Conservation (phyloP, 2,329 filamentous ascomycete genomes). For the Aureobasidium vineae region DNA sequence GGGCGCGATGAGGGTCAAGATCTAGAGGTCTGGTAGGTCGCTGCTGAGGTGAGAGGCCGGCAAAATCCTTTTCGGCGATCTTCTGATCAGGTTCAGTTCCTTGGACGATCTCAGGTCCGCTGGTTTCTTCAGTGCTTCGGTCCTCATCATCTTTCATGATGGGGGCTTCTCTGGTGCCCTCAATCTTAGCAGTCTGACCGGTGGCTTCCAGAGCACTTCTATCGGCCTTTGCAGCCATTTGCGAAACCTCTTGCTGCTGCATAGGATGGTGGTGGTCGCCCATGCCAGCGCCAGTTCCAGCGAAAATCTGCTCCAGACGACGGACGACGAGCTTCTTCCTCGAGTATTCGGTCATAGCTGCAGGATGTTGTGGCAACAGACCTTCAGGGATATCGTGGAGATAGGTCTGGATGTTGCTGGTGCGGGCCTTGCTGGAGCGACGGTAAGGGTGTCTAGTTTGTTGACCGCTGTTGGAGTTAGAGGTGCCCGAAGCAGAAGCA, state of each 20-base stretch:
- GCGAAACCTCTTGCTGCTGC: constrained; percentile 59
- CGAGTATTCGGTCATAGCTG: constrained; percentile 65
- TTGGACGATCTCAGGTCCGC: not conserved
- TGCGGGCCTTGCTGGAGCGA: constrained; percentile 39
- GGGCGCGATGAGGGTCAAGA: constrained; percentile 72
- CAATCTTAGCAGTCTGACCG: constrained; percentile 39
- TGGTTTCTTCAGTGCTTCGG: constrained; percentile 29
- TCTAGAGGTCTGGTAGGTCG: constrained; percentile 74
- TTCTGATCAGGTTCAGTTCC: constrained; percentile 13
- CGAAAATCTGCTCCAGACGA: constrained; percentile 77
- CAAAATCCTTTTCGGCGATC: constrained; percentile 29
- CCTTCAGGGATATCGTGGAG: constrained; percentile 70
- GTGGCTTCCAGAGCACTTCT: constrained; percentile 43
- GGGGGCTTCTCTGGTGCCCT: constrained; percentile 49
- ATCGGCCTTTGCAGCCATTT: constrained; percentile 53
- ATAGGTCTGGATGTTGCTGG: constrained; percentile 66
- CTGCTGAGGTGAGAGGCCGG: constrained; percentile 46
- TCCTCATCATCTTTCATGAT: constrained; percentile 43
- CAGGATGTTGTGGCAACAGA: constrained; percentile 58
- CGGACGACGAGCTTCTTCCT: constrained; percentile 76
- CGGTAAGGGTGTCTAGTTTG: constrained; percentile 26
- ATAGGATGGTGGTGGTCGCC: constrained; percentile 50
- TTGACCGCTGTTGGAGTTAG: constrained; percentile 35
- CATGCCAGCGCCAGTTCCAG: constrained; percentile 58
- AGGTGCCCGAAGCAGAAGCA: constrained; percentile 47